Evolutionary conservation across 352 stramenopile genomes (phyloP), one percentile per base, ranked within the genome.

Genomic region (Phytophthora ohioensis): DNA sequence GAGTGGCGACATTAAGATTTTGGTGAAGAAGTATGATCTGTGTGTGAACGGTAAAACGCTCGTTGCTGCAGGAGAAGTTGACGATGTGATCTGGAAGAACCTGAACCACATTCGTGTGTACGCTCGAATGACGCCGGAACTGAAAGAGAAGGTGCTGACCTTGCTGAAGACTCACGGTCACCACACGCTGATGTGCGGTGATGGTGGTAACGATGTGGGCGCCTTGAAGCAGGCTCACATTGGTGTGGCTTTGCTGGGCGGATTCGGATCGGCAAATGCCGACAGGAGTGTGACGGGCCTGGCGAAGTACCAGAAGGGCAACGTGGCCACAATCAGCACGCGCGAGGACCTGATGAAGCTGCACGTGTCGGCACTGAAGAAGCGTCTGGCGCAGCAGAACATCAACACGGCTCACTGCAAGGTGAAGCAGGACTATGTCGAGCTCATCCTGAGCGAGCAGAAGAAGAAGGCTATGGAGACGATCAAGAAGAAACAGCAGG

Each of bases 141-240:
- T 99, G 36, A 99, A 99, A 76, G 97, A 99, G 85, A 91, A 91
- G 60, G 90, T 99, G 15, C 76, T 99, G 56, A 97, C 93, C 8
- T 91, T 91, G 9, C 83, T 99, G n/a, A 99, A 99, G 82, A 88
- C 84, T 15, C 79, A 87, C 34, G 97, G 97, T 0, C 81, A 93
- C 54, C 84, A 93, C 57, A 99, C 96, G 30, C 83, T 99, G 15
- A 99, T 99, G 97, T 99, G 98, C 57, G 98, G 98, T 60, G 98
- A 99, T 67, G 98, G 98, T 57, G 98, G 93, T 12, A 99, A 99
- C 74, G 98, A 99, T 81, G 94, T 99, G 5, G 96, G 96, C 53
- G 95, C 95, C 3, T 75, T 98, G 35, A 98, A 98, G 76, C 94
- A 98, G 67, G 90, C 90, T 31, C 86, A 97, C 58, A 91, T 97